Percentiles rank a stretch among this genome's conserved stretches.
phyloP scores from a whole-genome alignment of 768 basidiomycete species.

The Trametes coccinea region DNA sequence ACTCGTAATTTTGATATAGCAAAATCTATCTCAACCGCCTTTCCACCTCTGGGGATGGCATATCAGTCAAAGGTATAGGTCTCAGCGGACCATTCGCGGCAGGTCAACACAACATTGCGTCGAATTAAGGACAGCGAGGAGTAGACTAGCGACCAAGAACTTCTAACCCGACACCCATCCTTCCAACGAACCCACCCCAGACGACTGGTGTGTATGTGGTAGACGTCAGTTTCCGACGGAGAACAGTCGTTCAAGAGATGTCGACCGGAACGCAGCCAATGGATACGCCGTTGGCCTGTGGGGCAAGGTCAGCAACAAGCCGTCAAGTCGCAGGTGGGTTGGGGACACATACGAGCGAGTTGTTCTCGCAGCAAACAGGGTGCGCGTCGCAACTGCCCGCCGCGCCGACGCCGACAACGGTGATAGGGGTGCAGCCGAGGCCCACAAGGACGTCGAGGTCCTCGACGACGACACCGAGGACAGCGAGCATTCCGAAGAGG shows the following conservation, averaged over 20 bases:
- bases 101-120: too few relatives aligned
- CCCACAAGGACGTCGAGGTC: conserved; percentile 23
- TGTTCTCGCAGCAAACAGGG: conserved; percentile 32
- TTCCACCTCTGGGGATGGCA: too few relatives aligned
- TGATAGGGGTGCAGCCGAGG: conserved; percentile 19
- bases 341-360: conserved; percentile 24
- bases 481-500: not conserved
- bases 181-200: too few relatives aligned
- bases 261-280: conserved; percentile 26
- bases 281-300: conserved; percentile 24
- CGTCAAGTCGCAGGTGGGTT: not conserved
- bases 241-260: not conserved
- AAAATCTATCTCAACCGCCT: too few relatives aligned
- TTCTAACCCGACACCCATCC: too few relatives aligned
- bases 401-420: conserved; percentile 5
- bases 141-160: too few relatives aligned
- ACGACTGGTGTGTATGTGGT: too few relatives aligned
- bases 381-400: conserved; percentile 14
- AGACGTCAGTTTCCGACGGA: too few relatives aligned
- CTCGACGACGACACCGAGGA: conserved; percentile 13
- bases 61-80: too few relatives aligned
- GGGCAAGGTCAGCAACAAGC: not conserved
- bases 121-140: too few relatives aligned
- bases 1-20: too few relatives aligned
- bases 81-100: too few relatives aligned